These are phyloP conservation scores for Xylaria intraflava DNA, from an alignment of 495 filamentous ascomycete species.

Conservation along the genomic window DNA sequence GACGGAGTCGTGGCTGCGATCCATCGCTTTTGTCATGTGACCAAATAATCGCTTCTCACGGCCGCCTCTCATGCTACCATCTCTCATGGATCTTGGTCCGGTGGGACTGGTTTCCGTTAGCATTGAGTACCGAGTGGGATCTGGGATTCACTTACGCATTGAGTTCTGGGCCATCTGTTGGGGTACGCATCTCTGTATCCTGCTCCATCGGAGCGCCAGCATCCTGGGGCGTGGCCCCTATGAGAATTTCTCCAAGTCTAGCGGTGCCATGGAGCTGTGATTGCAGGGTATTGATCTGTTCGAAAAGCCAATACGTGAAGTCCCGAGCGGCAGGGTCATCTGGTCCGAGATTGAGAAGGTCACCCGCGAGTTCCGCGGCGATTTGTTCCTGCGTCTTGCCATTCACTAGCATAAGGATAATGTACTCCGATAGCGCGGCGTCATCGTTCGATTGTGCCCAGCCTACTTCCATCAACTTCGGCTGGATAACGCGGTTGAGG, in stretches of 20 bases:
- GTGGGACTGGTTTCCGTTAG: conserved; percentile 63
- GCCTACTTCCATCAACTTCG: conserved; percentile 91
- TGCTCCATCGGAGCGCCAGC: conserved; percentile 26
- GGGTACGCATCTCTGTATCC: conserved; percentile 62
- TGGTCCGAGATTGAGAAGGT: conserved; percentile 74
- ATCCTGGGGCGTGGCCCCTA: conserved; percentile 15
- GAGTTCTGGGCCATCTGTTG: conserved; percentile 39
- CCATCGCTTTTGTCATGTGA: conserved; percentile 82
- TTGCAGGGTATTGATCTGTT: conserved; percentile 65
- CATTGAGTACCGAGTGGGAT: neutral
- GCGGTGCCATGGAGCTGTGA: conserved; percentile 51
- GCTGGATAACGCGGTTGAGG: conserved; percentile 70
- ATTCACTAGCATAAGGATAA: conserved; percentile 92
- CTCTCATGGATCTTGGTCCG: conserved; percentile 92
- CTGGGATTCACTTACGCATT: conserved; percentile 59
- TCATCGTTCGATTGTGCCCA: conserved; percentile 77
- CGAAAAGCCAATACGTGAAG: conserved; percentile 88
- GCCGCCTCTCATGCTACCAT: conserved; percentile 42
- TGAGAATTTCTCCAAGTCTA: conserved; percentile 12
- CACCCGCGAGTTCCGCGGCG: conserved; percentile 78
- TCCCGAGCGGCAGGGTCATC: conserved; percentile 76
- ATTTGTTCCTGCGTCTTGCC: conserved; percentile 87
- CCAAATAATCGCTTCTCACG: conserved; percentile 75
- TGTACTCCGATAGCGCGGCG: conserved; percentile 88
- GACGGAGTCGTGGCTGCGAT: conserved; percentile 61